phyloP scores from a whole-genome alignment of 306 rosid genomes.

The Abrus precatorius region DNA sequence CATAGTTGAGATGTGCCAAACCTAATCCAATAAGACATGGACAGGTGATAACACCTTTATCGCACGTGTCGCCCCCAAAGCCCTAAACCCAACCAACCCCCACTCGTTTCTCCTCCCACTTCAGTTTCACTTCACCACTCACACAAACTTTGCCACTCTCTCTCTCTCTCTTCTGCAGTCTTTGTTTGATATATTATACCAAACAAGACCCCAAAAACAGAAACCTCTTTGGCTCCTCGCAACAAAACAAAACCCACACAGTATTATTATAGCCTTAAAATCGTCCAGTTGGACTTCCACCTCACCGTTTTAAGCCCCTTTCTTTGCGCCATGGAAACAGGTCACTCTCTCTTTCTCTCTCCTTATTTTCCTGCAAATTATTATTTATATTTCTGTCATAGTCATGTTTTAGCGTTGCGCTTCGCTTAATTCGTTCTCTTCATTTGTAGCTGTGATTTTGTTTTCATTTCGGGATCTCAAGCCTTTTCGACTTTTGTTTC shows the following conservation, averaged over 20 bases:
- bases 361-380: conserved; percentile 35
- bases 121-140: too few relatives aligned
- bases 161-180: conserved; percentile 4
- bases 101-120: not conserved
- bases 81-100: conserved; percentile 44
- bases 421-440: not conserved
- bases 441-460: not conserved
- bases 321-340: conserved; percentile 66
- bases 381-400: conserved; percentile 24
- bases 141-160: not conserved
- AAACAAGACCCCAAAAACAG: not conserved
- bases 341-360: conserved; percentile 57
- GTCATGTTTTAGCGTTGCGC: not conserved
- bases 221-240: conserved; percentile 35
- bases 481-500: conserved; percentile 16
- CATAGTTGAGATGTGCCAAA: conserved; percentile 24
- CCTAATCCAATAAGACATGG: conserved; percentile 61
- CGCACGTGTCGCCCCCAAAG: conserved; percentile 65
- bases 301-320: conserved; percentile 55
- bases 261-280: not conserved
- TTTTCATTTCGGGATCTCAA: conserved; percentile 36
- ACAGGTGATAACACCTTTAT: conserved; percentile 60
- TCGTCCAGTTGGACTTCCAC: conserved; percentile 75
- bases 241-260: not conserved
- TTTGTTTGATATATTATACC: conserved; percentile 11